A percentile compares a stretch with the other conserved stretches of the same genome.
Conservation (phyloP, 73 alveolate species). For the Halteria grandinella region DNA sequence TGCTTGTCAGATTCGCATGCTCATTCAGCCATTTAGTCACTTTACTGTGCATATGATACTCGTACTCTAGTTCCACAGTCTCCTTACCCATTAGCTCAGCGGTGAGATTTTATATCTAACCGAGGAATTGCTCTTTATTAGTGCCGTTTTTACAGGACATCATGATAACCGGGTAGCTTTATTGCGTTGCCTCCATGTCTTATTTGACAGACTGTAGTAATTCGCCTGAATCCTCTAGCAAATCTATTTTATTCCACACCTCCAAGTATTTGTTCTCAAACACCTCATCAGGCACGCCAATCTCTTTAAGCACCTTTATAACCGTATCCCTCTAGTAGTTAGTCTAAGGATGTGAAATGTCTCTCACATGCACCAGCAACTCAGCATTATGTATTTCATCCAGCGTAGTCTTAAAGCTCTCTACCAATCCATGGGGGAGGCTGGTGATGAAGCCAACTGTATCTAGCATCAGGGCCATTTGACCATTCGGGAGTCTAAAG, state of each 20-base stretch:
- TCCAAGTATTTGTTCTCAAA: conserved; percentile 74
- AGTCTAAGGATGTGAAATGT: conserved; percentile 86
- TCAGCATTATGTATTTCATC: conserved; percentile 88
- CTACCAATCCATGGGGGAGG: conserved; percentile 87
- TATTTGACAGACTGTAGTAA: background rate
- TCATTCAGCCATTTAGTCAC: conserved; percentile 38
- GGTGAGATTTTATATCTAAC: background rate
- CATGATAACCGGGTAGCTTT: conserved; percentile 26
- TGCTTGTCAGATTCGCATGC: conserved; percentile 31
- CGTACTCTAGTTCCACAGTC: conserved; percentile 10
- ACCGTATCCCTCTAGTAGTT: conserved; percentile 80
- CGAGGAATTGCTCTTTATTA: conserved; percentile 7
- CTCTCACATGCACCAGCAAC: conserved; percentile 87
- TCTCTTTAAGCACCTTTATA: conserved; percentile 71
- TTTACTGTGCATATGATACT: conserved; percentile 36
- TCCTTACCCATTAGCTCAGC: conserved; percentile 31
- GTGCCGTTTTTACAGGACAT: conserved; percentile 36
- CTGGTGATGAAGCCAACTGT: conserved; percentile 91
- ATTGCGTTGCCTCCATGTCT: conserved; percentile 11
- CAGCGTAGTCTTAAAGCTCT: conserved; percentile 84
- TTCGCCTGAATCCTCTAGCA: conserved; percentile 20
- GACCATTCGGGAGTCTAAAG: conserved; percentile 65
- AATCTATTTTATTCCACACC: conserved; percentile 91
- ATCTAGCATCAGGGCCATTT: conserved; percentile 79
- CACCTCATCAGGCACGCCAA: conserved; percentile 69